Evolutionary conservation across 495 filamentous ascomycete genomes (phyloP), one percentile per base, ranked within the genome.

Genomic region (Extremus antarcticus): DNA sequence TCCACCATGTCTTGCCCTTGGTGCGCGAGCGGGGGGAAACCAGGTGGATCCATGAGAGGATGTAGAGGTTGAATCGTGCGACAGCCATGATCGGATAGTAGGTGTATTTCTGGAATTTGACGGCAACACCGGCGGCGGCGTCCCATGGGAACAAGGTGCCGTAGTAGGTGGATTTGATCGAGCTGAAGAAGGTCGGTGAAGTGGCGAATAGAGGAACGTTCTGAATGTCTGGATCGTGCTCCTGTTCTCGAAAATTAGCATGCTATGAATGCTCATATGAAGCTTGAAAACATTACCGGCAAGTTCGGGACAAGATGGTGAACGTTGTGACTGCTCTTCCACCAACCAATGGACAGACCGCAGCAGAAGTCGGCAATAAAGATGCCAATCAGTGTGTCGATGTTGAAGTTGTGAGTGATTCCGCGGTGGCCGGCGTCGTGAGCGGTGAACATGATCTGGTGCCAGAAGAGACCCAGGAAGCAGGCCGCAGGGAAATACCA

Each of bases 281-380:
- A 17, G 11, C 4, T 8, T 3, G 23, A 17, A 9, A 15, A 13
- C 54, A 53, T 43, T 54, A 64, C 65, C 4, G 74, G 75, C 46
- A 66, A 64, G 59, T 77, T 77, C 20, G 74, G 75, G 32, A 77
- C 63, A 9, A 77, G 66, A 59, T 77, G 74, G 62, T 77, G 74
- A 17, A 77, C 74, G 49, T 77, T 77, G 62, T 77, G 74, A 51
- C 70, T 75, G 63, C 67, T 68, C 63, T 77, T 77, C 74, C 74
- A 77, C 74, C 74, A 77, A 16, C 74, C 74, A 46, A 76, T 70
- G 24, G 68, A 72, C 16, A 76, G 65, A 13, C 74, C 74, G 57
- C 73, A 74, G 57, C 71, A 72, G 52, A 76, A 72, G 51, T 76
- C 70, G 53, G 68, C 73, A 35, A 76, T 66, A 53, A 74, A 73